Percentiles rank a stretch among this genome's conserved stretches.
These are phyloP conservation scores for Lophium mytilinum DNA, from an alignment of 495 filamentous ascomycete species.

Conservation along the genomic window DNA sequence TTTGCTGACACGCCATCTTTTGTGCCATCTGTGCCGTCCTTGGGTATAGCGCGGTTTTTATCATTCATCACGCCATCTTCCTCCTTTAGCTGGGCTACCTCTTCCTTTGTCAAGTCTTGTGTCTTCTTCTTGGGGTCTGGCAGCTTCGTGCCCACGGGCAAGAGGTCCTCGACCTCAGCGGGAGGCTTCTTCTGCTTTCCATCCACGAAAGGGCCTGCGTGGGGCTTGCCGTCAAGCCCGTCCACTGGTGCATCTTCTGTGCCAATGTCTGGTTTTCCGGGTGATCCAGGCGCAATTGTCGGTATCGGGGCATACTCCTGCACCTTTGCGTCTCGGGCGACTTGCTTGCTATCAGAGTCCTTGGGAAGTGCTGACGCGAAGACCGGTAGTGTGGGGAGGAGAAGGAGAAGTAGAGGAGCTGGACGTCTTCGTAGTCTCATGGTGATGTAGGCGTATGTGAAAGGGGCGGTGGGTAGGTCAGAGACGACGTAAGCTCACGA, in stretches of 20 bases:
- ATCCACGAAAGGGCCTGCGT: slow-evolving; percentile 62
- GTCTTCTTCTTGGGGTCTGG: slow-evolving; percentile 29
- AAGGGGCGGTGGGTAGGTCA: slow-evolving; percentile 7
- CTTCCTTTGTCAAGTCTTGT: slow-evolving; percentile 16
- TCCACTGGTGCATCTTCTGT: slow-evolving; percentile 90
- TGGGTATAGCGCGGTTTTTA: slow-evolving; percentile 60
- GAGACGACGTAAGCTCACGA: background rate
- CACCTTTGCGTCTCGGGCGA: slow-evolving; percentile 17
- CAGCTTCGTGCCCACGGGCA: slow-evolving; percentile 12
- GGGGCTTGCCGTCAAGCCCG: slow-evolving; percentile 91
- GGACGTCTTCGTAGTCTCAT: slow-evolving; percentile 42
- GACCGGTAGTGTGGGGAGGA: slow-evolving; percentile 30
- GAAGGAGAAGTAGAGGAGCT: slow-evolving; percentile 40
- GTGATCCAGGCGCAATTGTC: slow-evolving; percentile 21
- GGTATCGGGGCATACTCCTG: slow-evolving; percentile 7
- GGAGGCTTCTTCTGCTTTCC: slow-evolving; percentile 28
- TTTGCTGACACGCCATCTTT: slow-evolving; percentile 83
- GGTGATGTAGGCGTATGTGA: slow-evolving; percentile 12
- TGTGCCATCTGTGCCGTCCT: slow-evolving; percentile 77
- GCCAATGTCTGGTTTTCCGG: slow-evolving; percentile 42
- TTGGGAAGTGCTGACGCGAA: slow-evolving; percentile 27
- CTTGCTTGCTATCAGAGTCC: slow-evolving; percentile 10
- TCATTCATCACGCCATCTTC: slow-evolving; percentile 93
- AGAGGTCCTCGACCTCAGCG: slow-evolving; percentile 43
- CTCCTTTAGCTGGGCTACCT: slow-evolving; percentile 28